These are phyloP conservation scores for Zychaea mexicana DNA, from an alignment of 371 early-diverging fungal species.

Conservation along the genomic window DNA sequence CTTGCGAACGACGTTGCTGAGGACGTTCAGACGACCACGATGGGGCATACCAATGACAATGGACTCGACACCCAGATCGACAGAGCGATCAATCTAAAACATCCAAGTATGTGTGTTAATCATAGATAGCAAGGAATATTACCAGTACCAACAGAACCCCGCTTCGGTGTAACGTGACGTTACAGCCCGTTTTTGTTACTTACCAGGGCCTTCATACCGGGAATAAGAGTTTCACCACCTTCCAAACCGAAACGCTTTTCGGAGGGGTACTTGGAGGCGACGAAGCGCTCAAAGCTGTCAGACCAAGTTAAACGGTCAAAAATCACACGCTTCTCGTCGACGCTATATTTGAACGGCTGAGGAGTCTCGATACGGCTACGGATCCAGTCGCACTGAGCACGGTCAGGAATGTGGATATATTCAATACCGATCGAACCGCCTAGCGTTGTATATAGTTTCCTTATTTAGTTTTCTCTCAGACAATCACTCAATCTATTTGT, in stretches of 20 bases:
- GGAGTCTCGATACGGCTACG: constrained; percentile 90
- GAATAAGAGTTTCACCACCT: constrained; percentile 95
- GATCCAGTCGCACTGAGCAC: constrained; percentile 96
- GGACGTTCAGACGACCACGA: constrained; percentile 96
- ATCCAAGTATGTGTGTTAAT: neutral
- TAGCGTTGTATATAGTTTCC: constrained; percentile 15
- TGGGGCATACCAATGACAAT: constrained; percentile 98
- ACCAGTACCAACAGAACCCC: neutral
- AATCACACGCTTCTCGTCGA: constrained; percentile 88
- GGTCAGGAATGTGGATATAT: constrained; percentile 97
- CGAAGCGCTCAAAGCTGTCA: constrained; percentile 94
- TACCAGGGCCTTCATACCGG: constrained; percentile 96
- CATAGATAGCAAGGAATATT: neutral
- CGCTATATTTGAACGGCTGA: constrained; percentile 78
- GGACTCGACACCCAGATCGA: constrained; percentile 91
- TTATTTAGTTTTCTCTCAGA: neutral
- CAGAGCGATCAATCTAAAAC: constrained; percentile 86
- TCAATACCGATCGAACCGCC: constrained; percentile 93
- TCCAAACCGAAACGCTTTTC: constrained; percentile 98
- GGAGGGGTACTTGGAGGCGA: constrained; percentile 91
- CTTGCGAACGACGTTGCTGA: constrained; percentile 97
- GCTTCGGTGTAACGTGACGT: neutral
- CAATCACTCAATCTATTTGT: too few species aligned
- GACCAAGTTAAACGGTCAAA: constrained; percentile 97
- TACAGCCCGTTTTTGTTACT: constrained; percentile 16